Evolutionary conservation across 2,329 filamentous ascomycete species (phyloP), one percentile per base, ranked within the genome.

Genomic region (Pseudopithomyces maydicus): DNA sequence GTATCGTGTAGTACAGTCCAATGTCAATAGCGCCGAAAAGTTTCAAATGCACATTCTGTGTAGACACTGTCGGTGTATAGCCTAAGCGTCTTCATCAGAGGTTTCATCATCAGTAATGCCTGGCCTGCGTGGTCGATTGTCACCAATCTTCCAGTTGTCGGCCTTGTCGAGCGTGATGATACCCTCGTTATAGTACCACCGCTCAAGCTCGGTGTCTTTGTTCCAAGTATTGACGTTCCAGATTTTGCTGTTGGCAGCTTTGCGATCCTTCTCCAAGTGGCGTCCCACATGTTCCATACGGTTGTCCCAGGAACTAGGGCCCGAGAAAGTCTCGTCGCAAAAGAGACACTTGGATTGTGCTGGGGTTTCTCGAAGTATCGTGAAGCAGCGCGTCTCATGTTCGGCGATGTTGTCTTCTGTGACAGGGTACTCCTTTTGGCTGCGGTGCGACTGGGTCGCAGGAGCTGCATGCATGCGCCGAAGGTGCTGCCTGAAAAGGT

Each of bases 401-500:
- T 71, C 62, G 19, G 83, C 81, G 8, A 92, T 78, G 12, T 81
- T 79, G 5, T 80, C 78, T 47, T 90, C 85, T 15, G 65, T 73
- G 35, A 80, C 69, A 1, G 65, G 63, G 39, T 59, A 66, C 15
- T 73, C 65, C 84, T 85, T 67, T 78, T 83, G 63, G 62, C 55
- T 74, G 65, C 57, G 80, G 64, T 66, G 58, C 62, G 46, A 64
- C 59, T 53, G 52, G 17, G 63, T 55, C 11, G 64, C 56, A 12
- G 81, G 74, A 0, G 85, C 83, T 0, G 84, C 81, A 71, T 97
- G 93, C 91, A 96, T 96, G 45, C 94, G 89, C 6, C 91, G 85
- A 2, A 94, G 82, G 70, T 97, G 94, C 69, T 96, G 92, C 0
- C 89, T 91, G 78, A 93, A 97, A 10, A 97, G 85, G 69, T 97